Base-by-base conservation (phyloP, 257 asterid genomes). In the Thymus quinquecostatus region DNA sequence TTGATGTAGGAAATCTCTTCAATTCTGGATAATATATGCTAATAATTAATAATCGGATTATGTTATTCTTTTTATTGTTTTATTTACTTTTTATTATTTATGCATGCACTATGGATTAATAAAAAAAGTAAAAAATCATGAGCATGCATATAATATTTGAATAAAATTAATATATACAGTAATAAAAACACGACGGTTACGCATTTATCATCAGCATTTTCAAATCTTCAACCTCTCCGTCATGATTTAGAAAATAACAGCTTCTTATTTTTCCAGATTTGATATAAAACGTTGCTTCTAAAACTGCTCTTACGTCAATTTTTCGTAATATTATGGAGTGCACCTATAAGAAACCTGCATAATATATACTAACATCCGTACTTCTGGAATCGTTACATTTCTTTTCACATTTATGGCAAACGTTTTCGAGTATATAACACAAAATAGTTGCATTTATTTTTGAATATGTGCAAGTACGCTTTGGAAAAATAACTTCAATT, bases 261-360 rank as follows among this genome's bases (percentile, higher is more conserved):
- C 7, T 30, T 45, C 4, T 28, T 10, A 6, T 28, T 30, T 59
- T 10, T 57, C 47, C 59, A 8, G 8, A 57, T 57, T 44, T 69
- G 56, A 66, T 7, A 50, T 29, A 49, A 62, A 48, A 33, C 8
- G 32, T 72, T 62, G 76, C 76, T 62, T 72, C 64, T 72, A 50
- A 36, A 72, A 41, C 54, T 50, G 40, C 53, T 53, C 12, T 62
- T 61, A 66, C 55, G n/a, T 60, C 10, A 10, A 1, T 10, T n/a
- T 12, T 56, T 41, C 3, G 41, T 28, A 43, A 28, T 21, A 21
- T 13, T 64, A 33, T 28, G 40, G 69, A 29, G 47, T 70, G 55
- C 55, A 44, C 8, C n/a, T 53, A 54, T 2, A 27, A 45, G 29
- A 64, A 45, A 64, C 70, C 56, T 10, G 55, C 12, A 10, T 2